Evolutionary conservation across 2,329 filamentous ascomycete genomes (phyloP), one percentile per base, ranked within the genome.

Genomic region (Tolypocladium ovalisporum): DNA sequence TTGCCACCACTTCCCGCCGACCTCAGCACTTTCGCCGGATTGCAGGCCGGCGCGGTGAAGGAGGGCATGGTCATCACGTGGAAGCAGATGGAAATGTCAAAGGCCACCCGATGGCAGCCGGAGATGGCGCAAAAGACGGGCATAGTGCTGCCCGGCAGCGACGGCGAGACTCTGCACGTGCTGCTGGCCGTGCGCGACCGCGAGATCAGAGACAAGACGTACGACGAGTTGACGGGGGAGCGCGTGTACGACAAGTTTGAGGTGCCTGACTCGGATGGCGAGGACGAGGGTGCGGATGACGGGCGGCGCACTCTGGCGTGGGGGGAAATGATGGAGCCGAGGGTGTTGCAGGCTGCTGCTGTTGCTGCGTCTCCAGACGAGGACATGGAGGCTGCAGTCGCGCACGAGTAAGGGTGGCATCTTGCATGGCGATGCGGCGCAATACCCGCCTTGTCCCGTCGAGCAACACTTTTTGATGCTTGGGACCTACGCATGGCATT

Each of bases 201-300:
- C 53, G 71, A 79, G 15, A 71, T 78, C 6, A 81, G 79, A 56
- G 75, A 84, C 61, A 86, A 81, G 64, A 69, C 73, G 22, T 85
- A 84, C 62, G 85, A 93, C 63, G 78, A 84, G 13, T 72, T 80
- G 42, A 86, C 87, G 0, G 90, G 90, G 0, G 77, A 87, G 60
- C 80, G 90, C 12, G 71, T 90, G 12, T 96, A 93, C 64, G 84
- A 81, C 60, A 88, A 85, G 58, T 94, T 95, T 62, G 90, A 95
- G 64, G 84, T 85, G 63, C 86, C 87, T 0, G 81, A 82, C 13
- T 74, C 82, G 9, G 79, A 84, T 8, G 82, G 83, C 13, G 83
- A 85, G 0, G 80, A 81, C 1, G 76, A 77, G 0, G 77, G 76
- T 39, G 79, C 82, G 15, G 81, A 87, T 57, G 79, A 86, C 59